Evolutionary conservation across 2,329 filamentous ascomycete genomes (phyloP).

Genomic region (Colletotrichum sublineola): DNA sequence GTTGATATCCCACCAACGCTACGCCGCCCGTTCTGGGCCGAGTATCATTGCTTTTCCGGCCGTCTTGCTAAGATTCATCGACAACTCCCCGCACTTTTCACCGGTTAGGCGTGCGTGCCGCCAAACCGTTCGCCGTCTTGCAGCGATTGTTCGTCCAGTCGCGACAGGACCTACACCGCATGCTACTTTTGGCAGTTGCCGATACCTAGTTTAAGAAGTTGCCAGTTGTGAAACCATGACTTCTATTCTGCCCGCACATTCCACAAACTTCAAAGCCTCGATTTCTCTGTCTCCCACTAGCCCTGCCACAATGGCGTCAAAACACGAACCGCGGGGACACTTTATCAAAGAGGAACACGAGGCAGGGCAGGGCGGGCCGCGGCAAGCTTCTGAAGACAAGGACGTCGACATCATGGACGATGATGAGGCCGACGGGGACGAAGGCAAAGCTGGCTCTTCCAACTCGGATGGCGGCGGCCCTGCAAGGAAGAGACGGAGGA

Average conservation of each 20-base stretch:
- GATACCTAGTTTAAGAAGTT: constrained; percentile 22
- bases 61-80: not conserved
- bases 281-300: constrained; percentile 56
- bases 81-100: not conserved
- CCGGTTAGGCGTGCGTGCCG: not conserved
- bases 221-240: constrained; percentile 52
- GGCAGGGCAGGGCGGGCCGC: constrained; percentile 55
- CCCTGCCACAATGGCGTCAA: constrained; percentile 57
- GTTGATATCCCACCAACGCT: constrained; percentile 1
- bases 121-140: not conserved
- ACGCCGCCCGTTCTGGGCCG: constrained; percentile 5
- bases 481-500: constrained; percentile 74
- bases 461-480: constrained; percentile 68
- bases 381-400: constrained; percentile 59
- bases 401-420: constrained; percentile 58
- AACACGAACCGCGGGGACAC: constrained; percentile 57
- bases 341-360: constrained; percentile 57
- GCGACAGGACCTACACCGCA: constrained; percentile 20
- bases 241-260: constrained; percentile 57
- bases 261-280: constrained; percentile 54
- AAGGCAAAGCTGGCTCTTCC: constrained; percentile 62
- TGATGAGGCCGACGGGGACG: constrained; percentile 55
- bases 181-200: not conserved
- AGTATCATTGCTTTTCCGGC: not conserved
- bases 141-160: constrained; percentile 30